A percentile compares a stretch with the other conserved stretches of the same genome.
Conservation (phyloP, 2,329 filamentous ascomycete genomes). For the Neofusicoccum laricinum region DNA sequence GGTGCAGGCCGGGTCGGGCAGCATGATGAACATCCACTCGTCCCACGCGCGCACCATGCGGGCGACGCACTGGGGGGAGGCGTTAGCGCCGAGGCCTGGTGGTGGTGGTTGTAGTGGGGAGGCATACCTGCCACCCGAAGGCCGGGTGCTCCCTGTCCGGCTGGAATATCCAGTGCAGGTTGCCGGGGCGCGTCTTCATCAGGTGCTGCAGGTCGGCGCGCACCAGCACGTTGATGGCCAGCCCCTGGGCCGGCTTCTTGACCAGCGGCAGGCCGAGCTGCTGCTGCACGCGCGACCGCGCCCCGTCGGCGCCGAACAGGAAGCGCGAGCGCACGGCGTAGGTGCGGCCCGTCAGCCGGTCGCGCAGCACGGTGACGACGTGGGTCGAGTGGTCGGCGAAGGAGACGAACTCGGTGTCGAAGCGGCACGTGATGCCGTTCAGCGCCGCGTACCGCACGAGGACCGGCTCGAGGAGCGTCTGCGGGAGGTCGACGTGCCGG, state of each 20-base stretch:
- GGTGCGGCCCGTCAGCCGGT: constrained; percentile 33
- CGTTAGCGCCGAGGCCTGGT: too few relatives aligned
- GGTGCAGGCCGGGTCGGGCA: background rate
- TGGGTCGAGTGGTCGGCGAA: constrained; percentile 27
- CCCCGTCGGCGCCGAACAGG: constrained; percentile 60
- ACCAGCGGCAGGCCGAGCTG: constrained; percentile 49
- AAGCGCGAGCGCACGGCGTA: constrained; percentile 54
- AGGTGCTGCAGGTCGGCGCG: constrained; percentile 51
- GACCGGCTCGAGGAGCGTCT: constrained; percentile 45
- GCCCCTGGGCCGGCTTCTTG: constrained; percentile 45
- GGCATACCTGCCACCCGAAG: constrained; percentile 47
- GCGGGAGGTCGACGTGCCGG: constrained; percentile 41
- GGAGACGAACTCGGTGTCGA: constrained; percentile 36
- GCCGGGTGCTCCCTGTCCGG: constrained; percentile 52
- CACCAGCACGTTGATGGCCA: constrained; percentile 51
- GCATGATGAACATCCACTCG: constrained; percentile 53
- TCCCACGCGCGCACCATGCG: constrained; percentile 64
- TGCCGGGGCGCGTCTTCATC: constrained; percentile 52
- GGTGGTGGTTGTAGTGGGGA: too few relatives aligned
- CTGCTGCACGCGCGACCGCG: constrained; percentile 44
- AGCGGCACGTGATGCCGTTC: constrained; percentile 40
- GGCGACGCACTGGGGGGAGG: constrained; percentile 30
- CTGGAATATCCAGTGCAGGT: constrained; percentile 60
- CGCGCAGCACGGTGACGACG: constrained; percentile 36
- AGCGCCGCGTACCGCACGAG: constrained; percentile 36